Evolutionary conservation across 352 stramenopile genomes (phyloP), one percentile per base, ranked within the genome.

Genomic region (Pythium folliculosum): DNA sequence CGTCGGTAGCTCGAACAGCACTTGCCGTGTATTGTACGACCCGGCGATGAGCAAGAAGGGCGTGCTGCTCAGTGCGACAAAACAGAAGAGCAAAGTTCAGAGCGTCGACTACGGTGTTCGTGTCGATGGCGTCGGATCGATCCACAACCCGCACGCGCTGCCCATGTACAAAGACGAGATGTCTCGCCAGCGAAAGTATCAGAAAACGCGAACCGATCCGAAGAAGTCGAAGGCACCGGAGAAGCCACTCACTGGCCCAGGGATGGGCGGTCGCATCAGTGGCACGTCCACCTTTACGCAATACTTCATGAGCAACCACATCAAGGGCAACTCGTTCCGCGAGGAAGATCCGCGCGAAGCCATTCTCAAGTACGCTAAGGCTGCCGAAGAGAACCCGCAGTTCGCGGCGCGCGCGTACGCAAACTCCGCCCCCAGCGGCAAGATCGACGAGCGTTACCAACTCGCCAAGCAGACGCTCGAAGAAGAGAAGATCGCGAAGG

Each of bases 301-400:
- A 62, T 93, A 90, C 62, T 95, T 94, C 37, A 95, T 95, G 87
- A 91, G 82, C 65, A 90, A 76, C 66, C 87, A 95, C 47, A 89
- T 95, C 73, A 92, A 92, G 71, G 84, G 60, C 52, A 45, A 74
- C 22, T 92, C 84, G 30, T 93, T 95, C 71, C 85, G 88, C 30
- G 86, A 92, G 55, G 82, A 96, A 78, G 88, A 96, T 35, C 88
- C 88, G 27, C 84, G 88, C 12, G 83, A 91, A 55, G 88, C 88
- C n/a, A 92, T 96, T 48, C 63, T 96, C 37, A 91, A 94, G 72
- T 94, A 94, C 55, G 88, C 88, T 40, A 88, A 96, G 55, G 74
- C 80, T 27, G 88, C 88, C 10, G 71, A 90, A 65, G 69, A 77
- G 19, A 85, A 90, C 14, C 86, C 88, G 12, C 82, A 91, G 69